Evolutionary conservation across 1,284 basidiomycete genomes (phyloP), one percentile per base, ranked within the genome.

Genomic region (Papiliotrema nemorosa): DNA sequence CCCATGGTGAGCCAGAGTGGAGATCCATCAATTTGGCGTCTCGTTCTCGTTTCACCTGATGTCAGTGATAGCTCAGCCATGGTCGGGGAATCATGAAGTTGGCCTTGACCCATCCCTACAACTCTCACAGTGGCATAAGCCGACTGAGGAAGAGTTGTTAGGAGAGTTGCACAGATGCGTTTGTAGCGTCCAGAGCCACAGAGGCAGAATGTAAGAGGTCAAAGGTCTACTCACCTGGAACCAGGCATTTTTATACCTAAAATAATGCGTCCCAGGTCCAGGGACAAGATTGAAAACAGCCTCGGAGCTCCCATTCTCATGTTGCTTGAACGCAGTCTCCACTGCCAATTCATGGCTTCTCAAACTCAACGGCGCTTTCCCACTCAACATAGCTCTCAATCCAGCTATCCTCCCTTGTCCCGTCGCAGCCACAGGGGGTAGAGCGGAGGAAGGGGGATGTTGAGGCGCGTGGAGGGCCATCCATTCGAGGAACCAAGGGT

Each of bases 401-500:
- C 67, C 62, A 22, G 53, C 47, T 18, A 57, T 46, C 18, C 56
- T 39, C 2, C 44, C 38, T n/a, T n/a, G n/a, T n/a, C n/a, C n/a
- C n/a, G n/a, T n/a, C n/a, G n/a, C n/a, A n/a, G n/a, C n/a, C n/a
- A 27, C 6, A 14, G 35, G 18, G n/a, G 35, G 14, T 22, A 31
- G 36, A 22, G 14, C 27, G 27, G 26, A 13, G 16, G 36, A 20
- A 24, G 49, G 51, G 22, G 53, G 10, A 14, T 44, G 50, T 39
- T 50, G 50, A 3, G 57, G 52, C 3, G 58, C 52, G 35, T 70
- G 64, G 22, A 63, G 59, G 3, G 91, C 85, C 88, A 98, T 91
- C 96, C 96, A 99, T 55, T 88, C 81, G 26, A 99, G 83, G 72
- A 98, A 94, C 93, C 96, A 98, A 33, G 90, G 87, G 72, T 98